A percentile compares a stretch with the other conserved stretches of the same genome.
Evolutionary conservation across 768 basidiomycete species (phyloP).

Genomic region (Hortiboletus campestris): DNA sequence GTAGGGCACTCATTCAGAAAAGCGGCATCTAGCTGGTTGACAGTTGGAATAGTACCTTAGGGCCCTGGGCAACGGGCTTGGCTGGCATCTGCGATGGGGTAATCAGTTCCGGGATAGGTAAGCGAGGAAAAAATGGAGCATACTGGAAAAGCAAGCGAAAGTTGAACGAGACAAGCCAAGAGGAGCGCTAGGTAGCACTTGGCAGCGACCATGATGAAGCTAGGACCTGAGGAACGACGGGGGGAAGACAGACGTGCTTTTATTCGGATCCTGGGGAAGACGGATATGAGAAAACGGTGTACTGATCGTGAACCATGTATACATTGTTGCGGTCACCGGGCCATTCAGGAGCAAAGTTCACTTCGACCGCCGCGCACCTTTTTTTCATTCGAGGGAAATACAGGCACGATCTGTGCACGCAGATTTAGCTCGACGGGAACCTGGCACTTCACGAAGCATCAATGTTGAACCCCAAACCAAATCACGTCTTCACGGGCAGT

Average conservation of each 20-base stretch:
- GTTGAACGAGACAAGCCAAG: slow-evolving; percentile 17
- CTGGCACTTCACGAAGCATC: slow-evolving; percentile 15
- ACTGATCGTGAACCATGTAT: slow-evolving; percentile 20
- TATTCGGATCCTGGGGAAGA: slow-evolving; percentile 13
- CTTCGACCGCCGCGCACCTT: slow-evolving; percentile 26
- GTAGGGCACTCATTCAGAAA: slow-evolving; percentile 3
- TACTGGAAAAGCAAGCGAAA: slow-evolving; percentile 27
- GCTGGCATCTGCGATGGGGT: slow-evolving; percentile 8
- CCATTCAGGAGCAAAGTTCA: slow-evolving; percentile 23
- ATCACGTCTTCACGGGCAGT: slow-evolving; percentile 7
- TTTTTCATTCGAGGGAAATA: slow-evolving; percentile 15
- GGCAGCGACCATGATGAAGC: slow-evolving; percentile 16
- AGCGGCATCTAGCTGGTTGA: neutral
- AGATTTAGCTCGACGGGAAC: slow-evolving; percentile 11
- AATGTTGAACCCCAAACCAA: slow-evolving; percentile 5
- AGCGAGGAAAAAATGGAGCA: neutral
- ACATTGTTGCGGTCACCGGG: slow-evolving; percentile 18
- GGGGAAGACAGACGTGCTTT: slow-evolving; percentile 17
- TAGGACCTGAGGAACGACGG: neutral
- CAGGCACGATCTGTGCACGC: slow-evolving; percentile 19
- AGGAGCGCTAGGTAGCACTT: slow-evolving; percentile 24
- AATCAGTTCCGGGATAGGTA: slow-evolving; percentile 1
- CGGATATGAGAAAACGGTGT: slow-evolving; percentile 24
- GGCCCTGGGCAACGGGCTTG: slow-evolving; percentile 2
- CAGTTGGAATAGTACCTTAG: slow-evolving; percentile 9